These are phyloP conservation scores for Rhizopogon roseolus DNA, from an alignment of 768 basidiomycete species.

Conservation along the genomic window DNA sequence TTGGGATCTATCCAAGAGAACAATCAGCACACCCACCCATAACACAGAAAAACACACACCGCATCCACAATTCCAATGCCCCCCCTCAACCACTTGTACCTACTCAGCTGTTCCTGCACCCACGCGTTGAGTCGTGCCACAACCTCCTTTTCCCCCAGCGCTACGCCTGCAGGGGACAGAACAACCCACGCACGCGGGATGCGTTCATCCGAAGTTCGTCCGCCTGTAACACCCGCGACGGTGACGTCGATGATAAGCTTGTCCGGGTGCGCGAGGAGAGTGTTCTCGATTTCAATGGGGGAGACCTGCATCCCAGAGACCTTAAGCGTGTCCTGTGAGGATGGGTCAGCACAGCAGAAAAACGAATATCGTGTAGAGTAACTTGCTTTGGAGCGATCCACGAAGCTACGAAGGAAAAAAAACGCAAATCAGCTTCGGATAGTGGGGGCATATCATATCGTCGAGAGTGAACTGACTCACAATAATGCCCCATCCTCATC, in stretches of 20 bases:
- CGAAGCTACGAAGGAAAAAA: constrained; percentile 41
- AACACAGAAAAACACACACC: constrained; percentile 29
- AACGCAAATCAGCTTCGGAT: neutral
- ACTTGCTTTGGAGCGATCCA: constrained; percentile 60
- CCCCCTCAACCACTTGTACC: constrained; percentile 66
- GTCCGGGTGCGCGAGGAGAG: constrained; percentile 52
- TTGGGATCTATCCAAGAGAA: constrained; percentile 46
- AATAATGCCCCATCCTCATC: constrained; percentile 54
- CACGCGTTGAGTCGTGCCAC: constrained; percentile 47
- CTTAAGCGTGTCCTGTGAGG: constrained; percentile 61
- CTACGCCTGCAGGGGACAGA: constrained; percentile 47
- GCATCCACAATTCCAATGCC: constrained; percentile 57
- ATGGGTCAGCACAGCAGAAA: neutral
- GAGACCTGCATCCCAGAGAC: constrained; percentile 70
- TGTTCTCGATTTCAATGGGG: constrained; percentile 64
- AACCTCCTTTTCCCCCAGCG: constrained; percentile 35
- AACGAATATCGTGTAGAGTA: constrained; percentile 13
- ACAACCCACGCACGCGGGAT: constrained; percentile 72
- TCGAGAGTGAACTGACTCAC: constrained; percentile 28
- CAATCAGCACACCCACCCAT: neutral
- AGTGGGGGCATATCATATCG: neutral
- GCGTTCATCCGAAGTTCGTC: constrained; percentile 60
- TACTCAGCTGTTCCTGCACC: constrained; percentile 55
- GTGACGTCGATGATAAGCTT: constrained; percentile 54
- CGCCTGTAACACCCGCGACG: constrained; percentile 68